These are phyloP conservation scores for Ganoderma multipileum DNA, from an alignment of 1,284 basidiomycete species.

Conservation along the genomic window DNA sequence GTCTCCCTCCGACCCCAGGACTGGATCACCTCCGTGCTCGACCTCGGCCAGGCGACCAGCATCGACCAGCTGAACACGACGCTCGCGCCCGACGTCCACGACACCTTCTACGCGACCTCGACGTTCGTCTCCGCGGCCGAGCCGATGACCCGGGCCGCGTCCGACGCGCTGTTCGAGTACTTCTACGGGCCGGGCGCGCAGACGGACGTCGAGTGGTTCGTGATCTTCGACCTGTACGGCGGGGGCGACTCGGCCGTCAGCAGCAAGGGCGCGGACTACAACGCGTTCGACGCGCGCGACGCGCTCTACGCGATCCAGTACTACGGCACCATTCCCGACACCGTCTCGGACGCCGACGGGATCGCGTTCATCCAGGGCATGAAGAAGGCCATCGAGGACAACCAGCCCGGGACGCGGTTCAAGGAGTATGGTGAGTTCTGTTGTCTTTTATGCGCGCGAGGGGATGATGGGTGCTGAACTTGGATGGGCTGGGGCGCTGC, in stretches of 20 bases:
- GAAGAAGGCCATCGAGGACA: conserved; percentile 16
- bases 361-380: conserved; percentile 23
- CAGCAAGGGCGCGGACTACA: conserved; percentile 7
- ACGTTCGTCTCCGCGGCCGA: conserved; percentile 14
- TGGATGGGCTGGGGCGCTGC: too few relatives aligned
- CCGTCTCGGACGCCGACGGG: conserved; percentile 12
- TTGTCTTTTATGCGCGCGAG: background rate
- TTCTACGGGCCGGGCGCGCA: conserved; percentile 13
- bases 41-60: conserved; percentile 11
- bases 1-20: conserved; percentile 11
- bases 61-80: conserved; percentile 14
- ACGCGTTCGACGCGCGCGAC: conserved; percentile 18
- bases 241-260: conserved; percentile 16
- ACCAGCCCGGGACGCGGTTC: conserved; percentile 14
- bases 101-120: conserved; percentile 19
- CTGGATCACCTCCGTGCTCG: conserved; percentile 20
- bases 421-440: conserved; percentile 15
- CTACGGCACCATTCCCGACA: conserved; percentile 18
- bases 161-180: conserved; percentile 20
- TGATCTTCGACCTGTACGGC: conserved; percentile 17
- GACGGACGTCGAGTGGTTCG: conserved; percentile 13
- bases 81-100: conserved; percentile 9
- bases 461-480: background rate
- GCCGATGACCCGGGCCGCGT: background rate
- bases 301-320: conserved; percentile 22